A percentile compares a stretch with the other conserved stretches of the same genome.
These are phyloP conservation scores for Ogataea henricii DNA, from an alignment of 805 yeast species.

Conservation along the genomic window DNA sequence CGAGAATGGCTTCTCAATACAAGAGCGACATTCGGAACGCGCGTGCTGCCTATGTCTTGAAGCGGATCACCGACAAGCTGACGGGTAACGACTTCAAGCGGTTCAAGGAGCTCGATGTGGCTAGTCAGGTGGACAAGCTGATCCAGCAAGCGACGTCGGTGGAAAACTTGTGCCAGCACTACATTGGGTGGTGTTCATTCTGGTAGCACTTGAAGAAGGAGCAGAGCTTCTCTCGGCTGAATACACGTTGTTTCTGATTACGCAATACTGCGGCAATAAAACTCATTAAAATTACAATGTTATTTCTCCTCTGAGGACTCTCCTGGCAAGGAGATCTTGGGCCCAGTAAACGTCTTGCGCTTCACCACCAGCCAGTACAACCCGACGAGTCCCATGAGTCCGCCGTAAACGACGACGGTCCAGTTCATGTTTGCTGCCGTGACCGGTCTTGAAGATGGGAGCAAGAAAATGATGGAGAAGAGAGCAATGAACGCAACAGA, in stretches of 20 bases:
- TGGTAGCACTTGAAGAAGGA: conserved; percentile 58
- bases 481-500: conserved; percentile 27
- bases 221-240: too few relatives aligned
- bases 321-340: background rate
- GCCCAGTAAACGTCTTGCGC: conserved; percentile 14
- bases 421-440: conserved; percentile 45
- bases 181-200: conserved; percentile 98
- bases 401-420: conserved; percentile 39
- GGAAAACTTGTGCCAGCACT: conserved; percentile 94
- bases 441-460: conserved; percentile 44
- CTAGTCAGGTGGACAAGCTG: conserved; percentile 88
- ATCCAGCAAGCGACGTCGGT: conserved; percentile 96
- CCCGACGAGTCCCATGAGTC: conserved; percentile 10
- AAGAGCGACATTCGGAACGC: conserved; percentile 77
- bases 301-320: too few relatives aligned
- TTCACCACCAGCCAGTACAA: conserved; percentile 10
- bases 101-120: conserved; percentile 68
- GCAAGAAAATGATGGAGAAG: conserved; percentile 40
- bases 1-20: conserved; percentile 66
- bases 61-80: conserved; percentile 86
- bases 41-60: conserved; percentile 86
- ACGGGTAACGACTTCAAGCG: conserved; percentile 91
- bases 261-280: too few relatives aligned
- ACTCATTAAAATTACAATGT: too few relatives aligned
- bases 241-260: too few relatives aligned